Conservation (phyloP, 2,329 filamentous ascomycete species). For the Botrytis medusae region DNA sequence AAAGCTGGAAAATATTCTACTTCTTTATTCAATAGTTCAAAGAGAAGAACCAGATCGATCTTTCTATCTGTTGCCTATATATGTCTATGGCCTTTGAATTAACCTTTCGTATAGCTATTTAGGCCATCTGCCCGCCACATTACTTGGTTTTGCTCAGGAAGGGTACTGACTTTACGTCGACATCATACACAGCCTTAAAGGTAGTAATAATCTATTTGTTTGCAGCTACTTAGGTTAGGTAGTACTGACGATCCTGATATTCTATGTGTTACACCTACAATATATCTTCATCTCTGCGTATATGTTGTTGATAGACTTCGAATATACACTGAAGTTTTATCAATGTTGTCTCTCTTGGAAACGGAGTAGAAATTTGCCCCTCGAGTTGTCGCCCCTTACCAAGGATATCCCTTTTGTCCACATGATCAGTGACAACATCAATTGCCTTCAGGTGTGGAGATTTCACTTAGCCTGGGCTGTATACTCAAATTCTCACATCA, state of each 20-base stretch:
- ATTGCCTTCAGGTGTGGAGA: neutral
- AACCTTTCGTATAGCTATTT: neutral
- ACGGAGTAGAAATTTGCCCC: neutral
- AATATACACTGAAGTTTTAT: neutral
- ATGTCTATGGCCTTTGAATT: neutral
- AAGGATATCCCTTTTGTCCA: conserved; percentile 2
- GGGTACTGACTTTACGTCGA: neutral
- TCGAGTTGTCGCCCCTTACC: neutral
- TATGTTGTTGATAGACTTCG: neutral
- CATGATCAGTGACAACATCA: neutral
- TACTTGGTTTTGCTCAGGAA: conserved; percentile 6
- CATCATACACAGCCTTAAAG: conserved; percentile 1
- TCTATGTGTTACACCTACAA: neutral
- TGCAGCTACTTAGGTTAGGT: neutral
- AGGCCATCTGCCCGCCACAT: neutral
- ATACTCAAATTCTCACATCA: neutral
- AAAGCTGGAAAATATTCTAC: neutral
- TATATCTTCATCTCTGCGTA: neutral
- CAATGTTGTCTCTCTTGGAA: neutral
- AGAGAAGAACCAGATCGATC: neutral
- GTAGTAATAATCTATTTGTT: neutral
- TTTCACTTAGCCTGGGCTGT: neutral
- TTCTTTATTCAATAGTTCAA: neutral
- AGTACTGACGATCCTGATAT: neutral
- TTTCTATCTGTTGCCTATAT: conserved; percentile 5